Conservation (phyloP, 2,329 filamentous ascomycete genomes). For the Pseudogymnoascus sp. region DNA sequence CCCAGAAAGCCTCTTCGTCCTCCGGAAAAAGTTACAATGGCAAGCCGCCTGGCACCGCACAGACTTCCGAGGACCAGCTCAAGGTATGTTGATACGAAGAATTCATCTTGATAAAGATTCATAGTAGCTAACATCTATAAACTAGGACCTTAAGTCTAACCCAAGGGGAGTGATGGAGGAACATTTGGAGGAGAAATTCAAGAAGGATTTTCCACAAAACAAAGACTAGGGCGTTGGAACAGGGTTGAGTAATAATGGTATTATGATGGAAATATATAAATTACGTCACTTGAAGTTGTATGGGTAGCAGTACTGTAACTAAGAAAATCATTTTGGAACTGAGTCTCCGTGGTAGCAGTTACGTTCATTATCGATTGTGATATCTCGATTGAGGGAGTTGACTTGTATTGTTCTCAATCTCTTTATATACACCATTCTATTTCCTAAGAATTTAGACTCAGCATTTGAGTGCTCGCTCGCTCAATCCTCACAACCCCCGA, state of each 20-base stretch:
- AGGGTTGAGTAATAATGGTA: neutral
- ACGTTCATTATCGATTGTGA: no score
- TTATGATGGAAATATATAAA: neutral
- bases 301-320: no score
- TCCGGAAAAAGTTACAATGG: conserved; percentile 50
- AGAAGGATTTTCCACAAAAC: conserved; percentile 18
- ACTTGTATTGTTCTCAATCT: no score
- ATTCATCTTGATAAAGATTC: neutral
- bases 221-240: neutral
- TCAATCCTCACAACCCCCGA: no score
- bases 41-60: conserved; percentile 41
- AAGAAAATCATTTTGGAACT: no score
- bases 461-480: no score
- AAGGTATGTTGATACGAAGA: conserved; percentile 32
- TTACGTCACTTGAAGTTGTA: neutral
- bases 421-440: no score
- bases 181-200: conserved; percentile 44
- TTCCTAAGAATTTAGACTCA: no score
- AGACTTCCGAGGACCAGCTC: conserved; percentile 41
- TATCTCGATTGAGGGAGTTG: no score
- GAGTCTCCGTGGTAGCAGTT: no score
- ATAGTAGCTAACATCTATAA: neutral
- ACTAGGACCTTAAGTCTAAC: conserved; percentile 51
- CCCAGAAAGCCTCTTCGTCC: conserved; percentile 46
- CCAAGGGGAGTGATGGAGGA: conserved; percentile 57